Evolutionary conservation across 306 rosid species (phyloP), one percentile per base, ranked within the genome.

Genomic region (Parietaria judaica): DNA sequence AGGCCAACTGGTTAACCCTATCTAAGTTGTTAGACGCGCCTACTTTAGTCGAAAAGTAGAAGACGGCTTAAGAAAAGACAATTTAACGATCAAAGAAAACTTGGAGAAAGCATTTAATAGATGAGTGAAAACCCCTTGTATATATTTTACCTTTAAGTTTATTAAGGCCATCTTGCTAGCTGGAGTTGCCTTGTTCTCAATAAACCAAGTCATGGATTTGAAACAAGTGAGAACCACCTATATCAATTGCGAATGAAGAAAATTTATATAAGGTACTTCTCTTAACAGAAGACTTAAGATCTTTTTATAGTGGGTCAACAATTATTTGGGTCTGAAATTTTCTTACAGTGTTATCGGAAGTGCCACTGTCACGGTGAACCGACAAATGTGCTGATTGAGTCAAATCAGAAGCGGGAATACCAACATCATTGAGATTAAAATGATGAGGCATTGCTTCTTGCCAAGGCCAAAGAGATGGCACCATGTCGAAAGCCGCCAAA

Each of bases 151-250:
- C 95, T 87, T 87, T 78, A 87, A 74, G 71, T 80, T 87, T 39
- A 87, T 84, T 31, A 80, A 70, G 35, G 91, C 91, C 14, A 84
- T 76, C 72, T 76, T 87, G 68, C 80, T 69, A 60, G 77, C 62
- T 51, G 75, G 56, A 59, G 63, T 66, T 67, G 89, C 73, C 72
- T 74, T 84, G 67, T 74, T 82, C 78, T 87, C 95, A 41, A 84
- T 78, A 58, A 78, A 79, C 92, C 92, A 87, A 60, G 83, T 76
- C 92, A 87, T 80, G 45, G 95, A 76, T 83, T 87, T 84, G 67
- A 87, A 87, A 76, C 78, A 84, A 60, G 79, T 80, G 62, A 82
- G 80, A 67, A 87, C 88, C 66, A 80, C 91, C 91, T 84, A 70
- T 63, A 76, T 46, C 71, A 51, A 75, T 67, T 58, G 65, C 13